Evolutionary conservation across 2,329 filamentous ascomycete genomes (phyloP).

Genomic region (Ploettnerulaceae sp.): DNA sequence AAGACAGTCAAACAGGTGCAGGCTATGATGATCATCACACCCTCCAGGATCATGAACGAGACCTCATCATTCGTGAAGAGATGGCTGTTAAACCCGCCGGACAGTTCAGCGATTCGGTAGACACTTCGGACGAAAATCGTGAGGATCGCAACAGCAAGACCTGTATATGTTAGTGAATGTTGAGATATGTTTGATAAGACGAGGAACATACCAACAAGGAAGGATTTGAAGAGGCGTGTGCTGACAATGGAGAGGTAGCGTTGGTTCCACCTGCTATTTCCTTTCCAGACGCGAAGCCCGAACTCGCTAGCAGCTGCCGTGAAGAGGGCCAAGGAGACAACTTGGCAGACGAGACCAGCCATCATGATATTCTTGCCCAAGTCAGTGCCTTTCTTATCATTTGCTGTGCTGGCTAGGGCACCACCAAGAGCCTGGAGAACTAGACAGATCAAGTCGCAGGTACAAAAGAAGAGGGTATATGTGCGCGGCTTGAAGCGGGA

Average conservation of each 20-base stretch:
- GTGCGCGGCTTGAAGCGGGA: conserved; percentile 43
- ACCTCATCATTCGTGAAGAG: conserved; percentile 45
- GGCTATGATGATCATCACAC: conserved; percentile 35
- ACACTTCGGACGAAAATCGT: conserved; percentile 53
- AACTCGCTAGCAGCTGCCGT: conserved; percentile 18
- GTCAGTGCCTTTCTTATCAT: conserved; percentile 20
- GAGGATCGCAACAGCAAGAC: conserved; percentile 45
- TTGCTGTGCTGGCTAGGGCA: conserved; percentile 47
- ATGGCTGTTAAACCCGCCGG: conserved; percentile 47
- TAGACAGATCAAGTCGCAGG: conserved; percentile 54
- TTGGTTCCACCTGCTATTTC: conserved; percentile 17
- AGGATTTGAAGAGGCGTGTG: conserved; percentile 34
- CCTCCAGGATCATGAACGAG: conserved; percentile 44
- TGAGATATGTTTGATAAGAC: neutral
- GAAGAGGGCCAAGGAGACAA: conserved; percentile 35
- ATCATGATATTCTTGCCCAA: conserved; percentile 36
- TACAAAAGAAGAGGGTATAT: conserved; percentile 45
- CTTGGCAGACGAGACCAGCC: conserved; percentile 38
- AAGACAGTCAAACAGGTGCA: conserved; percentile 31
- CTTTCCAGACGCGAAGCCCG: conserved; percentile 16
- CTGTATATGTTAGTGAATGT: conserved; percentile 5
- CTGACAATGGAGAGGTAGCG: conserved; percentile 19
- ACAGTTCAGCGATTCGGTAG: conserved; percentile 54
- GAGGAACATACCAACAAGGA: conserved; percentile 43
- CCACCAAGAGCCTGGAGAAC: conserved; percentile 56